Conservation (phyloP, 2,329 filamentous ascomycete species). For the Cercospora nicotianae region DNA sequence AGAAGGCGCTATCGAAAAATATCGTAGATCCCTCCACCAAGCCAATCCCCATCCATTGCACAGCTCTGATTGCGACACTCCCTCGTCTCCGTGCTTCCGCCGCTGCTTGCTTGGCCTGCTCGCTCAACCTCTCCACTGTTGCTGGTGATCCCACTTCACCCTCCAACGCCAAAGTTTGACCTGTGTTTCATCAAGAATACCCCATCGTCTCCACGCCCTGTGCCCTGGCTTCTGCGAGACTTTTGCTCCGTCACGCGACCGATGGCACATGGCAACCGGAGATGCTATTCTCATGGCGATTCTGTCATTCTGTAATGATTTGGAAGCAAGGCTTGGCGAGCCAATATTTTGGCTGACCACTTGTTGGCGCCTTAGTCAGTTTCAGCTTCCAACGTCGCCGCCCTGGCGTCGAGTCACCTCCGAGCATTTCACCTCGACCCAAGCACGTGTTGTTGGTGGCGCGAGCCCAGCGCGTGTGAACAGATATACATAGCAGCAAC, state of each 20-base stretch:
- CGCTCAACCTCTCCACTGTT: not conserved
- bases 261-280: not conserved
- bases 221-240: not conserved
- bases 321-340: not conserved
- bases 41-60: conserved; percentile 4
- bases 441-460: not conserved
- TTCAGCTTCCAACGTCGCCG: conserved; percentile 3
- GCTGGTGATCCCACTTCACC: not conserved
- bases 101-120: not conserved
- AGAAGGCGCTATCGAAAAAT: conserved; percentile 7
- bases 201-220: not conserved
- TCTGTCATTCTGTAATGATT: not conserved
- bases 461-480: not conserved
- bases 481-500: not conserved
- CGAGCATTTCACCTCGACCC: not conserved
- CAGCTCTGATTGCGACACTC: conserved; percentile 2
- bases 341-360: not conserved
- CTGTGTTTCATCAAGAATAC: conserved; percentile 4
- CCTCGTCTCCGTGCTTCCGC: not conserved
- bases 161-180: conserved; percentile 12
- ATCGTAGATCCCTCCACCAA: conserved; percentile 12
- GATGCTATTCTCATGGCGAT: not conserved
- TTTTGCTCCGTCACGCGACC: not conserved
- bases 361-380: not conserved
- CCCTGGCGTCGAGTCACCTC: not conserved